These are phyloP conservation scores for Cytospora leucostoma DNA, from an alignment of 2,329 filamentous ascomycete species.

Conservation along the genomic window DNA sequence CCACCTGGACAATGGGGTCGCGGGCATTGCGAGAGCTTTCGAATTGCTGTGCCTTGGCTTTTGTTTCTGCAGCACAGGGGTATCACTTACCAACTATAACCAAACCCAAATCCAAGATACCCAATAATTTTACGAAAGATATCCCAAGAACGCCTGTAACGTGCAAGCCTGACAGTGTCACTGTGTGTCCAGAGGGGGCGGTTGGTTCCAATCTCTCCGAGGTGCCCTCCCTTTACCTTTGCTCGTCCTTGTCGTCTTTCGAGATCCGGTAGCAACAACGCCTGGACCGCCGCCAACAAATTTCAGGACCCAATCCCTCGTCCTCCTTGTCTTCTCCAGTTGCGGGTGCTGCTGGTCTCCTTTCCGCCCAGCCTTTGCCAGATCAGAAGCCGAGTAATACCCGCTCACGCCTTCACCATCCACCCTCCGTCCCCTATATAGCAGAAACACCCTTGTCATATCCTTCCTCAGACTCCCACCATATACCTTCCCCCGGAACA, in stretches of 20 bases:
- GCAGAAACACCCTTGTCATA: constrained; percentile 68
- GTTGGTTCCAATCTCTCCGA: constrained; percentile 25
- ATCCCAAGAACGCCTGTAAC: background rate
- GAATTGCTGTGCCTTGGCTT: background rate
- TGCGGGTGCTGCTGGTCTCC: constrained; percentile 45
- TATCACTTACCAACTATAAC: background rate
- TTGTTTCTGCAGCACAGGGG: background rate
- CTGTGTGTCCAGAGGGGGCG: constrained; percentile 26
- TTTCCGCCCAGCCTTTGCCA: constrained; percentile 40
- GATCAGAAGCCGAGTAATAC: constrained; percentile 55
- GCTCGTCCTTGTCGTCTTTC: constrained; percentile 32
- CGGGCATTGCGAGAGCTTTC: background rate
- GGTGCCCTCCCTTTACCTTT: constrained; percentile 30
- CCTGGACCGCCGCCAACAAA: constrained; percentile 58
- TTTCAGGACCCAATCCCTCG: constrained; percentile 72
- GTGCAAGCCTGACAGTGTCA: background rate
- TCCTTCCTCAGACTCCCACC: constrained; percentile 77
- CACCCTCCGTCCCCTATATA: constrained; percentile 56
- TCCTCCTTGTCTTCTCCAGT: constrained; percentile 63
- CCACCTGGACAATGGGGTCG: background rate
- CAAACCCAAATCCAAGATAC: background rate
- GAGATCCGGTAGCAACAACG: constrained; percentile 22
- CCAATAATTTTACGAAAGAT: background rate
- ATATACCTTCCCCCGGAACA: constrained; percentile 76
- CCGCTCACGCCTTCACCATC: constrained; percentile 56